Conservation (phyloP, 2,329 filamentous ascomycete species). For the Madurella fahalii region DNA sequence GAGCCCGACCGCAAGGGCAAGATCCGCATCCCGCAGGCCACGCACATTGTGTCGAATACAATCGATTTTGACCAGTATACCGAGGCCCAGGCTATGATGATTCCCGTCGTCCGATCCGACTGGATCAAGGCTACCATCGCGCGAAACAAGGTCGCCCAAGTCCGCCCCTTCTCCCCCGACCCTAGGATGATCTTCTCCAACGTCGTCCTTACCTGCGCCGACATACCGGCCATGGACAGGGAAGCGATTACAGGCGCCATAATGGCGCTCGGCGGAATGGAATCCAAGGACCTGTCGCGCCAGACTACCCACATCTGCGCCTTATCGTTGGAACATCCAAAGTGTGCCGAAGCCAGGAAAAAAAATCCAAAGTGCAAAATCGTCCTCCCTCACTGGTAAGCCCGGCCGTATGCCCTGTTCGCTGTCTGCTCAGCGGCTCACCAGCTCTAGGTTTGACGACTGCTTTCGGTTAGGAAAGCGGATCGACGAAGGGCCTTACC, state of each 20-base stretch:
- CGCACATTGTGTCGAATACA: constrained; percentile 63
- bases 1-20: constrained; percentile 46
- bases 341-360: constrained; percentile 58
- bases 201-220: constrained; percentile 75
- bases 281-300: constrained; percentile 66
- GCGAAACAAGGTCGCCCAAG: constrained; percentile 67
- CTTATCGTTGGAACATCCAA: constrained; percentile 68
- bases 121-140: constrained; percentile 74
- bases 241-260: constrained; percentile 90
- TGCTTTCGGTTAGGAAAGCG: constrained; percentile 89
- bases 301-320: constrained; percentile 87
- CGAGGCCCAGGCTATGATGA: constrained; percentile 68
- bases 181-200: constrained; percentile 85
- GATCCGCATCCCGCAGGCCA: constrained; percentile 45
- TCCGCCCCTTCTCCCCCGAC: constrained; percentile 85
- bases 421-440: not conserved
- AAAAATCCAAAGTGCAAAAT: constrained; percentile 73
- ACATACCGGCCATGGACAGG: constrained; percentile 80
- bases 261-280: constrained; percentile 81
- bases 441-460: constrained; percentile 76
- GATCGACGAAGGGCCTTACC: constrained; percentile 84
- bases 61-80: constrained; percentile 90
- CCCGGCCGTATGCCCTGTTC: not conserved
- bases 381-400: constrained; percentile 83
- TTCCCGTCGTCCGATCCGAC: constrained; percentile 74